Base-by-base conservation (phyloP, 176 grass and related monocot species). In the Juncus inflexus region DNA sequence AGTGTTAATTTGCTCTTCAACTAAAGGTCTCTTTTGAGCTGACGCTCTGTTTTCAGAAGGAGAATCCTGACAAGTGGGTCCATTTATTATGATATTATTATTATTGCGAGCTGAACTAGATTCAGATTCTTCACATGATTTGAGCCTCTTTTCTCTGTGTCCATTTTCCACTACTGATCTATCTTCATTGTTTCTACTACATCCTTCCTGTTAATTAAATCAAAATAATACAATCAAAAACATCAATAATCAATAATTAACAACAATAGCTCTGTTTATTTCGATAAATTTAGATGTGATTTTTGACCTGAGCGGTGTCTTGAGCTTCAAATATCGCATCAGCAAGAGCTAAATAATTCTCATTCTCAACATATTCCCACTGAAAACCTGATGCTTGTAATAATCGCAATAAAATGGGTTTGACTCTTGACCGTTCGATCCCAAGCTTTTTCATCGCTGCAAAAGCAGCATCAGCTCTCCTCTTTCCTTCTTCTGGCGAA, bases 321-420 rank as follows among this genome's bases (percentile, higher is more conserved):
- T 73, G 53, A 50, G 47, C 4, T 4, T 78, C 69, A 75, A 85
- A 57, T 60, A 91, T 54, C 55, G 79, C 77, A 75, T 91, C 77
- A 12, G 66, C 82, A 63, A 96, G 77, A 61, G 50, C 60, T 0
- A 9, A 60, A 40, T 80, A 96, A 52, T 68, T 76, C 62, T 96
- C 91, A 9, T 84, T 87, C 80, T 96, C 91, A 63, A 96, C 90
- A 77, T 81, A 50, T 35, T 83, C 91, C 91, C 91, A 96, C 2
- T 83, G 84, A 56, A 76, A 39, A 2, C 80, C 79, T 42, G 62
- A 96, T 61, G 69, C 51, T 35, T 40, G 9, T 15, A 90, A 65
- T 52, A 96, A 79, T 3, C 73, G 60, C 37, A 74, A 66, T 54
- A 96, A 47, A 28, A 66, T 84, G 12, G 15, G 79, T 42, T 60